Evolutionary conservation across 768 basidiomycete species (phyloP).

Genomic region (Termitomyces sp.): DNA sequence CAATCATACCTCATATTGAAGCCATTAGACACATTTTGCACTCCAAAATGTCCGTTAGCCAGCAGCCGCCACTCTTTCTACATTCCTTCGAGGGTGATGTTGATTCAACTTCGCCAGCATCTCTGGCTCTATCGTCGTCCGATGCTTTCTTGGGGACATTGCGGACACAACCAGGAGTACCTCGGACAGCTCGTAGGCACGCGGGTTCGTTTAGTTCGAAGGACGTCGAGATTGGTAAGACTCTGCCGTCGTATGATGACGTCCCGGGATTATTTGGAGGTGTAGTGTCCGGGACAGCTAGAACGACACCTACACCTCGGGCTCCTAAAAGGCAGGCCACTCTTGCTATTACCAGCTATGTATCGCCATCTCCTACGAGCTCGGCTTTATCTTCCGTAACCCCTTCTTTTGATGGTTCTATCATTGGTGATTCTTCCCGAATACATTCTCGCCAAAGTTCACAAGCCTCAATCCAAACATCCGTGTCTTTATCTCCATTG

Average conservation of each 20-base stretch:
- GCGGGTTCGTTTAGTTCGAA: constrained; percentile 95
- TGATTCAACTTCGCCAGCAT: not conserved
- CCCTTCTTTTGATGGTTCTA: constrained; percentile 3
- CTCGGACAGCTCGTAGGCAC: constrained; percentile 66
- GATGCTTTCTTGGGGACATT: constrained; percentile 14
- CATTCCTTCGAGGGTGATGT: not conserved
- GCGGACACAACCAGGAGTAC: constrained; percentile 9
- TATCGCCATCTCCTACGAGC: constrained; percentile 26
- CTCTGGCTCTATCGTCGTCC: constrained; percentile 2
- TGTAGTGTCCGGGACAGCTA: constrained; percentile 27
- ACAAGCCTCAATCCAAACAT: constrained; percentile 31
- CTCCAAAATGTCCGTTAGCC: constrained; percentile 20
- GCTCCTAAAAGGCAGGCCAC: constrained; percentile 46
- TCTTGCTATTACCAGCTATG: constrained; percentile 26
- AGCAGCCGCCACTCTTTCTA: constrained; percentile 15
- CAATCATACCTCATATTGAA: constrained; percentile 66
- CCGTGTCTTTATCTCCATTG: constrained; percentile 31
- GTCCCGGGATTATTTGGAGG: constrained; percentile 31
- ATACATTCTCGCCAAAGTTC: constrained; percentile 36
- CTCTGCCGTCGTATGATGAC: constrained; percentile 61
- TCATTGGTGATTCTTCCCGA: constrained; percentile 13
- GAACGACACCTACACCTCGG: constrained; percentile 36
- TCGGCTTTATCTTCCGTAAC: constrained; percentile 26
- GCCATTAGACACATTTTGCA: constrained; percentile 61
- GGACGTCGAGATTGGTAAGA: constrained; percentile 86